Conservation (phyloP, 331 rosid species). For the Pyracantha coccinea region DNA sequence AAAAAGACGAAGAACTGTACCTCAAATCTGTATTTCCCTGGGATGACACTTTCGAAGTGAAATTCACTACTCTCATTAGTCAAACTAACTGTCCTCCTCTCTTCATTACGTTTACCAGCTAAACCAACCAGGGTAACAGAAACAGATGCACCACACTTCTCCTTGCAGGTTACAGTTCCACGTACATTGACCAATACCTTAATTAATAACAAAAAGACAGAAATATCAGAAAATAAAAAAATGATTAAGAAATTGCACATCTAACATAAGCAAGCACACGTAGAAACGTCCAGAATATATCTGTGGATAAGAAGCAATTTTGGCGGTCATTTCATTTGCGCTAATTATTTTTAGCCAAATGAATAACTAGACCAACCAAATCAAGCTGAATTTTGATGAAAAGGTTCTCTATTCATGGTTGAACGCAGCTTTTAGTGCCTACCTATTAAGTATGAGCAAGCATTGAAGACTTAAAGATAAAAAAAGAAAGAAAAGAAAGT, state of each 20-base stretch:
- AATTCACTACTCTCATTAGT: constrained; percentile 52
- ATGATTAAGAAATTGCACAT: background rate
- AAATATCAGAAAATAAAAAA: constrained; percentile 11
- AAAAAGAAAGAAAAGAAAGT: background rate
- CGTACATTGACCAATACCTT: constrained; percentile 84
- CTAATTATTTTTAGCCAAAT: background rate
- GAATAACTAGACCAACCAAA: background rate
- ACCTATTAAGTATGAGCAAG: background rate
- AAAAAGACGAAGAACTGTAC: constrained; percentile 28
- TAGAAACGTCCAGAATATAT: background rate
- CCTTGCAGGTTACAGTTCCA: constrained; percentile 79
- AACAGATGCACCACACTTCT: constrained; percentile 69
- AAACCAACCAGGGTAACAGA: constrained; percentile 60
- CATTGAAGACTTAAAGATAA: background rate
- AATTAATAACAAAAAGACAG: constrained; percentile 12
- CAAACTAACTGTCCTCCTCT: constrained; percentile 52
- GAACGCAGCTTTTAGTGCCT: background rate
- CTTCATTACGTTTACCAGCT: constrained; percentile 40
- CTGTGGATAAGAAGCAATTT: background rate
- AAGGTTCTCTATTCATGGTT: background rate
- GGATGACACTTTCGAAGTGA: constrained; percentile 55
- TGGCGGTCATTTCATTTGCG: background rate
- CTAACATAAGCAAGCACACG: background rate
- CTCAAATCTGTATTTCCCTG: constrained; percentile 91
- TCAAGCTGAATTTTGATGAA: background rate